Evolutionary conservation across 257 asterid genomes (phyloP).

Genomic region (Handroanthus guayacan): DNA sequence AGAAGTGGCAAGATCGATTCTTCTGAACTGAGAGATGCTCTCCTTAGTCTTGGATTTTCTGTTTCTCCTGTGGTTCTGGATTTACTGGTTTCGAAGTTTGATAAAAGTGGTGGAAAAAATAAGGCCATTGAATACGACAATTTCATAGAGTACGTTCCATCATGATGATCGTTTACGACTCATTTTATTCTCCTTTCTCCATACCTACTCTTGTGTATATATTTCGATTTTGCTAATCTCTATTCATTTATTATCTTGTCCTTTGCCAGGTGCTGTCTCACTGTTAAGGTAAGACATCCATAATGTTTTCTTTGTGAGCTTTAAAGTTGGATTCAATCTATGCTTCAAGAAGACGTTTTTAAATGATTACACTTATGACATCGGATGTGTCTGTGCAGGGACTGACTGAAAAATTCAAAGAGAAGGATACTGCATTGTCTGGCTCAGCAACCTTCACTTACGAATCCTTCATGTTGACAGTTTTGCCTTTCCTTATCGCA

Average conservation of each 20-base stretch:
- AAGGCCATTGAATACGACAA: constrained; percentile 94
- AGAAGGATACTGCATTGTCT: constrained; percentile 73
- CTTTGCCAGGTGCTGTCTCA: constrained; percentile 89
- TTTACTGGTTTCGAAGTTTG: constrained; percentile 85
- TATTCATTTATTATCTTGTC: constrained; percentile 22
- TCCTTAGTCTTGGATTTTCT: constrained; percentile 83
- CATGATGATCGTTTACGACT: not conserved
- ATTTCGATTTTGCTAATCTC: constrained; percentile 15
- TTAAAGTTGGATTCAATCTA: not conserved
- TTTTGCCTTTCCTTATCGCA: constrained; percentile 86
- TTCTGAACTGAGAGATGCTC: constrained; percentile 81
- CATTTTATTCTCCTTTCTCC: not conserved
- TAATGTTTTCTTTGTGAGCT: not conserved
- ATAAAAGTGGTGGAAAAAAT: constrained; percentile 80
- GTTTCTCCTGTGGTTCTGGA: constrained; percentile 78
- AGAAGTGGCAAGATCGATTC: constrained; percentile 89
- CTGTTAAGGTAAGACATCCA: constrained; percentile 72
- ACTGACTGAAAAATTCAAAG: constrained; percentile 94
- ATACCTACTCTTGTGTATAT: not conserved
- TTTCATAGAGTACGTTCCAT: constrained; percentile 84
- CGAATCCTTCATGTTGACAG: constrained; percentile 86
- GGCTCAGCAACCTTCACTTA: constrained; percentile 87
- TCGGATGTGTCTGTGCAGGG: constrained; percentile 59
- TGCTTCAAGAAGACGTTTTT: not conserved
- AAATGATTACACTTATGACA: constrained; percentile 14